These are phyloP conservation scores for Stemphylium lycopersici DNA, from an alignment of 2,329 filamentous ascomycete genomes.

Conservation along the genomic window DNA sequence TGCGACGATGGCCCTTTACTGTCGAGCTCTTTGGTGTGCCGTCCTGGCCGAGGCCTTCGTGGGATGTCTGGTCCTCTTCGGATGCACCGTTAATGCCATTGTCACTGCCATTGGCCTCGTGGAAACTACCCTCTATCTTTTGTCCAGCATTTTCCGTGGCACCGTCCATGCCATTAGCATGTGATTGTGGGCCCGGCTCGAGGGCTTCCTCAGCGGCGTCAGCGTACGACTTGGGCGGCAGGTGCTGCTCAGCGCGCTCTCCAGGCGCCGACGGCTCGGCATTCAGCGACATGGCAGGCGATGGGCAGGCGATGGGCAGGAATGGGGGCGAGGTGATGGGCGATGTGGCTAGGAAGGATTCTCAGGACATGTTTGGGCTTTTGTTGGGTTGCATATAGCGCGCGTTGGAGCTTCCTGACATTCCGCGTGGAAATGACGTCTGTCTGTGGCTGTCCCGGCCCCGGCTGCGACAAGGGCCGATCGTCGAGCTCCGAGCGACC, in stretches of 20 bases:
- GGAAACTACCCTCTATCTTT: constrained; percentile 12
- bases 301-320: constrained; percentile 17
- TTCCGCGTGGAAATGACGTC: constrained; percentile 27
- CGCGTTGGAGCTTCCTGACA: constrained; percentile 27
- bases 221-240: constrained; percentile 53
- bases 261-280: constrained; percentile 50
- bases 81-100: constrained; percentile 19
- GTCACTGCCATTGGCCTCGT: constrained; percentile 14
- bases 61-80: constrained; percentile 21
- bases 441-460: not conserved
- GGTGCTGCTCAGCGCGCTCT: constrained; percentile 47
- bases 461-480: constrained; percentile 6
- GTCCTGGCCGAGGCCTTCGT: constrained; percentile 43
- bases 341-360: constrained; percentile 5
- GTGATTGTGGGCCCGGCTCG: constrained; percentile 32
- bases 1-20: constrained; percentile 35
- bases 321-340: constrained; percentile 3
- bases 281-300: constrained; percentile 49
- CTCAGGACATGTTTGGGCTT: constrained; percentile 16
- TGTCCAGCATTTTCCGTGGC: constrained; percentile 13
- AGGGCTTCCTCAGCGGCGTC: constrained; percentile 49
- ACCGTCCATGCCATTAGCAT: constrained; percentile 27
- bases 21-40: constrained; percentile 42
- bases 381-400: constrained; percentile 30
- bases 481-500: not conserved